phyloP scores from a whole-genome alignment of 768 basidiomycete genomes.

The Trametes punicea region DNA sequence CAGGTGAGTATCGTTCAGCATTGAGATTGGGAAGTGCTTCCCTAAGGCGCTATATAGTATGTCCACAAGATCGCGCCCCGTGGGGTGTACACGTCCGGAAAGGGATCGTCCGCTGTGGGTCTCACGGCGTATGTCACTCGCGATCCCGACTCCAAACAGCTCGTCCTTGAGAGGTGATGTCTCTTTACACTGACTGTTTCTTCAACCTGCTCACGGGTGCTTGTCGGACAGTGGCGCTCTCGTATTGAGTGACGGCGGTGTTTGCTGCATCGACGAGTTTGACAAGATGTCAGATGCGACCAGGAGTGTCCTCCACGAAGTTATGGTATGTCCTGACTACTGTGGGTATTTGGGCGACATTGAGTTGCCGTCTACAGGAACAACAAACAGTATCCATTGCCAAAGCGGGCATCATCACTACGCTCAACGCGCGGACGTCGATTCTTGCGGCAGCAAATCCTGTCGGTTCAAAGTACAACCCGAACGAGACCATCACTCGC shows the following conservation, averaged over 20 bases:
- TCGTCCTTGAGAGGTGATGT: constrained; percentile 89
- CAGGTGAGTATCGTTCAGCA: constrained; percentile 40
- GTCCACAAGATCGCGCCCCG: constrained; percentile 98
- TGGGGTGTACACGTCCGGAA: constrained; percentile 96
- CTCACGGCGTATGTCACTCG: constrained; percentile 97
- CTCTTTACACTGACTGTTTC: background rate
- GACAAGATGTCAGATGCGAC: constrained; percentile 99
- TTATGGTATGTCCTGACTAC: constrained; percentile 63
- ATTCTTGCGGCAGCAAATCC: constrained; percentile 98
- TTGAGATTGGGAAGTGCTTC: background rate
- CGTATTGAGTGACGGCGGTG: constrained; percentile 92
- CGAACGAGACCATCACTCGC: constrained; percentile 84
- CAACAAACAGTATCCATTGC: constrained; percentile 99
- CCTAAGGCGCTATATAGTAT: constrained; percentile 53
- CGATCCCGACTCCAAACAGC: constrained; percentile 96
- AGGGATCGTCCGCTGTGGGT: constrained; percentile 98
- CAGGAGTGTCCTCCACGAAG: constrained; percentile 97
- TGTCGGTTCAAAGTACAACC: constrained; percentile 92
- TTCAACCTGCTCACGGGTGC: no score
- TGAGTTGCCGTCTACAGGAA: constrained; percentile 53
- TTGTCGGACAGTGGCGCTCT: constrained; percentile 72
- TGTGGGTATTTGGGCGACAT: background rate
- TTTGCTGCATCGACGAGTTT: constrained; percentile 98
- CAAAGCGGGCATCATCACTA: constrained; percentile 98
- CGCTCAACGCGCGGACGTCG: constrained; percentile 96